Conservation (phyloP, 2,329 filamentous ascomycete genomes). For the Didymella pomorum region DNA sequence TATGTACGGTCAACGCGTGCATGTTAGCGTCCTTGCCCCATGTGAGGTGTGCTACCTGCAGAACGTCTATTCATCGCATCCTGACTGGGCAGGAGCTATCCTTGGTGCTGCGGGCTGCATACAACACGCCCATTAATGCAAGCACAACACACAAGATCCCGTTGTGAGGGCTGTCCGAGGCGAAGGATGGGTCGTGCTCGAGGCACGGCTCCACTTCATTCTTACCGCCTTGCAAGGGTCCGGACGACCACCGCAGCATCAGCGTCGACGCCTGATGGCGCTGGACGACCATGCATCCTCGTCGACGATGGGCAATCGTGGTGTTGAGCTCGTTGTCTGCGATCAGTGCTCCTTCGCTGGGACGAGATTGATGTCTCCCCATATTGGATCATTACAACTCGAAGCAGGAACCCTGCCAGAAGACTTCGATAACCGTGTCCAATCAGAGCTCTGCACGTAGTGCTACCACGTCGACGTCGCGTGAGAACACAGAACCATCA, state of each 20-base stretch:
- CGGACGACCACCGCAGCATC: slow-evolving; percentile 8
- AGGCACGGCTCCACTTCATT: slow-evolving; percentile 20
- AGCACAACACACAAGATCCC: slow-evolving; percentile 20
- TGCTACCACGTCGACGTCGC: slow-evolving; percentile 28
- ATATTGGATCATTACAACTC: slow-evolving; percentile 8
- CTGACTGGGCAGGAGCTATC: slow-evolving; percentile 20
- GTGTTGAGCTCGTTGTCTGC: slow-evolving; percentile 4
- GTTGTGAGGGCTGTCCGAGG: slow-evolving; percentile 17
- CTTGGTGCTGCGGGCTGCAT: slow-evolving; percentile 29
- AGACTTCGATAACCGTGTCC: slow-evolving; percentile 13
- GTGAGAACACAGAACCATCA: slow-evolving; percentile 20
- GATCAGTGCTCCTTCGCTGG: background rate
- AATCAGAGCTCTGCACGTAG: slow-evolving; percentile 37
- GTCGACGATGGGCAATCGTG: slow-evolving; percentile 9
- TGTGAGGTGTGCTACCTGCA: slow-evolving; percentile 23
- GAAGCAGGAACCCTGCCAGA: slow-evolving; percentile 10
- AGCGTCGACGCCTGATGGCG: background rate
- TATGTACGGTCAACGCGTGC: slow-evolving; percentile 40
- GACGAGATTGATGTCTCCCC: background rate
- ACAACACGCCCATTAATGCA: slow-evolving; percentile 23
- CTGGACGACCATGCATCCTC: slow-evolving; percentile 15
- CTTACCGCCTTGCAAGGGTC: slow-evolving; percentile 20
- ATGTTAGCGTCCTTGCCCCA: slow-evolving; percentile 23
- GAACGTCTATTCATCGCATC: slow-evolving; percentile 16
- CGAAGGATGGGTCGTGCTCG: slow-evolving; percentile 19